Evolutionary conservation across 2,329 filamentous ascomycete genomes (phyloP).

Genomic region (Mycosphaerelloides madeirae): DNA sequence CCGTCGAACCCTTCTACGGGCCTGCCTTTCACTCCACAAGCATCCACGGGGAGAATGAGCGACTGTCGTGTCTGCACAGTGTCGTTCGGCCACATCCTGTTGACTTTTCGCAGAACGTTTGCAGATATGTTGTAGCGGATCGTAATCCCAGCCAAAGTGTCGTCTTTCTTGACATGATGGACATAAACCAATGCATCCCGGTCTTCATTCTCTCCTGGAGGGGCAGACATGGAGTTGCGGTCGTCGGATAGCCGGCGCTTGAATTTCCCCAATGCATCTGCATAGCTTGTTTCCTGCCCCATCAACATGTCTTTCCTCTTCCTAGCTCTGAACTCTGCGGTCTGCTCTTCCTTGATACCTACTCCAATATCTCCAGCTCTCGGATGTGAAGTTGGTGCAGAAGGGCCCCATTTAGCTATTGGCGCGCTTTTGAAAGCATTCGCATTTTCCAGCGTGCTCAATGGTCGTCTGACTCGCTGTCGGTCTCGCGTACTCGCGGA

Average conservation of each 20-base stretch:
- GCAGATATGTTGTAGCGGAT: slow-evolving; percentile 85
- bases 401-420: slow-evolving; percentile 47
- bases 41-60: slow-evolving; percentile 81
- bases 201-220: slow-evolving; percentile 55
- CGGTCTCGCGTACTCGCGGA: slow-evolving; percentile 11
- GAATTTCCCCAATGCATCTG: slow-evolving; percentile 45
- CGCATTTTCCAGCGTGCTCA: slow-evolving; percentile 16
- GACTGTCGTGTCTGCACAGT: slow-evolving; percentile 78
- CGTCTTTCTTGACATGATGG: slow-evolving; percentile 74
- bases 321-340: slow-evolving; percentile 45
- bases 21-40: slow-evolving; percentile 76
- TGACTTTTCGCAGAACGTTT: slow-evolving; percentile 76
- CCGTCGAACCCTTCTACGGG: slow-evolving; percentile 39
- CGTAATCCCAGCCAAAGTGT: slow-evolving; percentile 87
- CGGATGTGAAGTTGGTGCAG: slow-evolving; percentile 31
- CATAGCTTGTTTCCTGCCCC: slow-evolving; percentile 34
- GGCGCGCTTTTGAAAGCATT: slow-evolving; percentile 34
- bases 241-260: slow-evolving; percentile 70
- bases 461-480: slow-evolving; percentile 31
- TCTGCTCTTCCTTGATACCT: slow-evolving; percentile 44
- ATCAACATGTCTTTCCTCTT: slow-evolving; percentile 47
- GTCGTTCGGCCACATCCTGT: slow-evolving; percentile 92
- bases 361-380: slow-evolving; percentile 37
- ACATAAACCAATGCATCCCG: slow-evolving; percentile 83
- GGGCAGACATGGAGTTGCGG: slow-evolving; percentile 41